These are phyloP conservation scores for Thelonectria discophora DNA, from an alignment of 2,329 filamentous ascomycete genomes.

Conservation along the genomic window DNA sequence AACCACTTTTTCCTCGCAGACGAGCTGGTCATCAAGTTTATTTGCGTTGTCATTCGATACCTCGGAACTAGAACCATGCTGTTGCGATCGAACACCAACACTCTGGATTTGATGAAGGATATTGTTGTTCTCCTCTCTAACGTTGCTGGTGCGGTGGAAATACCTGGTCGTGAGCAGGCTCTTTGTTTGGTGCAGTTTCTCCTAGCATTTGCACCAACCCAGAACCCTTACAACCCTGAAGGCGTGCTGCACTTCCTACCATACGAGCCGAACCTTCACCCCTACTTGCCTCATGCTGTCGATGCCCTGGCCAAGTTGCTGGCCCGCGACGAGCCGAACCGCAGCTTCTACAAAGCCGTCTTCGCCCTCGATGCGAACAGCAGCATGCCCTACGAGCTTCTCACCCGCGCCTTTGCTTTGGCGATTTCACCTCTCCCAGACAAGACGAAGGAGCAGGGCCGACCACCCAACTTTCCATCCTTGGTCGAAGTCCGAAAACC, in stretches of 20 bases:
- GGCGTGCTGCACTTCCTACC: conserved; percentile 77
- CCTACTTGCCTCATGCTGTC: conserved; percentile 88
- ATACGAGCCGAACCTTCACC: conserved; percentile 83
- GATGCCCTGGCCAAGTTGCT: conserved; percentile 92
- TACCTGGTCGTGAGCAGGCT: conserved; percentile 88
- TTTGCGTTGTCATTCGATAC: conserved; percentile 84
- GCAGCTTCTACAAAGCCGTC: conserved; percentile 82
- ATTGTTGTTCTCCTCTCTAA: conserved; percentile 90
- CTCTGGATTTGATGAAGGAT: conserved; percentile 97
- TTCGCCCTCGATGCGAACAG: conserved; percentile 76
- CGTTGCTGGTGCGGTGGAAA: conserved; percentile 79
- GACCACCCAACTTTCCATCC: conserved; percentile 67
- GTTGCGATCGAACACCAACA: conserved; percentile 82
- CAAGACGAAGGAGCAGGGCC: conserved; percentile 58
- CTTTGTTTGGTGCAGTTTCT: conserved; percentile 88
- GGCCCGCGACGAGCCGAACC: conserved; percentile 91
- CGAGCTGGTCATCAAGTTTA: conserved; percentile 80
- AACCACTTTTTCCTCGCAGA: conserved; percentile 82
- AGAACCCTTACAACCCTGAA: conserved; percentile 67
- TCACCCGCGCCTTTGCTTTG: conserved; percentile 87
- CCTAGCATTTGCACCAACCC: conserved; percentile 85
- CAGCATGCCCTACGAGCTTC: conserved; percentile 75
- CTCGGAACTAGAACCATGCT: conserved; percentile 90
- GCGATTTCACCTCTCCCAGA: conserved; percentile 88
- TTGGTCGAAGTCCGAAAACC: conserved; percentile 86